Conservation (phyloP, 2,329 filamentous ascomycete species). For the Penicillium sp. region DNA sequence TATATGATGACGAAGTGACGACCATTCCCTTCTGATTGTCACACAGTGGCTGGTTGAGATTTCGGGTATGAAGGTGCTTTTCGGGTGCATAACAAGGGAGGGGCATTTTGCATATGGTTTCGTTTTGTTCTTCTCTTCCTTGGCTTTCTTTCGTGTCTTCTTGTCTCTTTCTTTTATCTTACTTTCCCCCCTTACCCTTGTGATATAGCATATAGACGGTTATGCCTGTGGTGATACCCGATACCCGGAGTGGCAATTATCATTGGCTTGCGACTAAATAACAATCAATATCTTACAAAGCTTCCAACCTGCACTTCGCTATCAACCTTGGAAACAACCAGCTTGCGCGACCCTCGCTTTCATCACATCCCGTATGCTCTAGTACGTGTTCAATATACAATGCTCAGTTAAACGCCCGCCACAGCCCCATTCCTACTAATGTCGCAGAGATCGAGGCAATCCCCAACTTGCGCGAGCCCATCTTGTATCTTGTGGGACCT, state of each 20-base stretch:
- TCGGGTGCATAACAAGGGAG: constrained; percentile 26
- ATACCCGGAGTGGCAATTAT: constrained; percentile 29
- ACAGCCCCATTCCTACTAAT: constrained; percentile 62
- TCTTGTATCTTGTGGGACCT: constrained; percentile 62
- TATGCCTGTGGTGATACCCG: constrained; percentile 31
- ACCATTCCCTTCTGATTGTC: constrained; percentile 28
- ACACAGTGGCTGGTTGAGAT: constrained; percentile 24
- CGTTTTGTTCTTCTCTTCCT: constrained; percentile 11
- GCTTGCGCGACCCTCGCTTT: background rate
- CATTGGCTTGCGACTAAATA: constrained; percentile 16
- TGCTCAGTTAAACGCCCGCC: constrained; percentile 52
- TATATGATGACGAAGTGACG: constrained; percentile 28
- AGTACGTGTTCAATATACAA: background rate
- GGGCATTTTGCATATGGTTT: constrained; percentile 27
- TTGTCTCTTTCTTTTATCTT: constrained; percentile 8
- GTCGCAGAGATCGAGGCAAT: constrained; percentile 60
- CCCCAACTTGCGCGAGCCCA: constrained; percentile 59
- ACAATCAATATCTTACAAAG: constrained; percentile 19
- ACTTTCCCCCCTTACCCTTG: constrained; percentile 6
- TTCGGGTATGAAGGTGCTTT: constrained; percentile 16
- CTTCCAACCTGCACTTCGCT: background rate
- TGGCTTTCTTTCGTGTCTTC: constrained; percentile 1
- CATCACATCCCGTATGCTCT: background rate
- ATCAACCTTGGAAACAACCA: background rate
- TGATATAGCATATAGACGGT: constrained; percentile 30